Conservation (phyloP, 768 basidiomycete species). For the Hericium erinaceus region DNA sequence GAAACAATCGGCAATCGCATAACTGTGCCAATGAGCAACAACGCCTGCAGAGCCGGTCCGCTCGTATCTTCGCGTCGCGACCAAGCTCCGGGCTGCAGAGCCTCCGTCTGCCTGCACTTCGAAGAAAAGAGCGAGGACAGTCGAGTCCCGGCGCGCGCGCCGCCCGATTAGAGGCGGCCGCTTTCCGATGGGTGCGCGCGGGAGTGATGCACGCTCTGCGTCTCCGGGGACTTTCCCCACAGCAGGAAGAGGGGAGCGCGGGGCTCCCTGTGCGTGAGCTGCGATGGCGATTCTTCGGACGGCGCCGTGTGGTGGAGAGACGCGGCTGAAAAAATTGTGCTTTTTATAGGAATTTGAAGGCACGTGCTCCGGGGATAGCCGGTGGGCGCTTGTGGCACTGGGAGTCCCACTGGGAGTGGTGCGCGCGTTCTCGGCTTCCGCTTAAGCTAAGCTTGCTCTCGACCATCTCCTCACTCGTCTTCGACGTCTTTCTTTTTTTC, state of each 20-base stretch:
- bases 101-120: slow-evolving; percentile 14
- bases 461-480: too few relatives aligned
- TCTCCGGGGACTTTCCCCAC: slow-evolving; percentile 96
- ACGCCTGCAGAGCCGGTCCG: slow-evolving; percentile 33
- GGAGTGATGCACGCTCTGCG: slow-evolving; percentile 53
- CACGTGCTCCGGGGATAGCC: neutral
- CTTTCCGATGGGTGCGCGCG: slow-evolving; percentile 48
- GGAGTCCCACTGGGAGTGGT: too few relatives aligned
- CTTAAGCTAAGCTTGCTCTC: too few relatives aligned
- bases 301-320: slow-evolving; percentile 26
- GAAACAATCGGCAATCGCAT: slow-evolving; percentile 62
- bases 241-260: slow-evolving; percentile 43
- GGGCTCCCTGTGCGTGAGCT: slow-evolving; percentile 64
- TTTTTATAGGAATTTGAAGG: neutral
- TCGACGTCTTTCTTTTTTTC: too few relatives aligned
- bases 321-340: neutral
- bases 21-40: slow-evolving; percentile 85
- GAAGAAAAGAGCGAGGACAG: neutral
- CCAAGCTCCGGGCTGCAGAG: slow-evolving; percentile 21
- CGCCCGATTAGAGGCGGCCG: slow-evolving; percentile 58
- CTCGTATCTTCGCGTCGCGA: slow-evolving; percentile 71
- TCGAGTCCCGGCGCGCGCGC: slow-evolving; percentile 23
- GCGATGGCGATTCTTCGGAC: slow-evolving; percentile 81
- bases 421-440: too few relatives aligned
- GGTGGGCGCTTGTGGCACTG: too few relatives aligned